These are phyloP conservation scores for Wickerhamomyces tratensis DNA, from an alignment of 805 yeast genomes.

Conservation along the genomic window DNA sequence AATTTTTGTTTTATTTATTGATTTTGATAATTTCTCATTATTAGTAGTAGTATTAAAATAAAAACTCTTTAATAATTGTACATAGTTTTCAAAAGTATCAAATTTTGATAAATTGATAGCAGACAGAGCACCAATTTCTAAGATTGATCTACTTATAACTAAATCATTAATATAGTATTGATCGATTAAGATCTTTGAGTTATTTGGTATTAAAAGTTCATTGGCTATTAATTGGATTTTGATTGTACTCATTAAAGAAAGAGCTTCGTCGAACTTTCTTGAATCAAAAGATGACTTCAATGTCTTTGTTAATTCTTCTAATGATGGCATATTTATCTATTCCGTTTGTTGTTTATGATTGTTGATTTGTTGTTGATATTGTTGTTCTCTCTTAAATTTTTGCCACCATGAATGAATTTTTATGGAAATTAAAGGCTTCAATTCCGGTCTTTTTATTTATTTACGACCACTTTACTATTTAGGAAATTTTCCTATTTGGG, in stretches of 20 bases:
- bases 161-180: conserved; percentile 48
- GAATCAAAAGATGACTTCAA: conserved; percentile 55
- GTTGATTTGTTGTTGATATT: too few species aligned
- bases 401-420: too few species aligned
- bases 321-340: conserved; percentile 36
- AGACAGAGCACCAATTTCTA: conserved; percentile 83
- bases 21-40: conserved; percentile 24
- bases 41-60: conserved; percentile 35
- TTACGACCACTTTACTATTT: too few species aligned
- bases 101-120: conserved; percentile 58
- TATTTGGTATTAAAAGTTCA: conserved; percentile 63
- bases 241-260: conserved; percentile 54
- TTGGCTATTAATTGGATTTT: conserved; percentile 74
- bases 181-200: conserved; percentile 26
- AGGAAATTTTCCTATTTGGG: too few species aligned
- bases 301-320: conserved; percentile 62
- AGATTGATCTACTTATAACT: conserved; percentile 66
- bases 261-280: conserved; percentile 53
- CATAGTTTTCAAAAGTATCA: conserved; percentile 58
- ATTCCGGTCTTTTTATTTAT: too few species aligned
- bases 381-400: too few species aligned
- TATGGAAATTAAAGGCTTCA: too few species aligned
- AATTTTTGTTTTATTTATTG: conserved; percentile 62
- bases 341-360: background rate
- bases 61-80: conserved; percentile 70